Evolutionary conservation across 371 early-diverging fungal genomes (phyloP), one percentile per base, ranked within the genome.

Genomic region (Entomophthora muscae): DNA sequence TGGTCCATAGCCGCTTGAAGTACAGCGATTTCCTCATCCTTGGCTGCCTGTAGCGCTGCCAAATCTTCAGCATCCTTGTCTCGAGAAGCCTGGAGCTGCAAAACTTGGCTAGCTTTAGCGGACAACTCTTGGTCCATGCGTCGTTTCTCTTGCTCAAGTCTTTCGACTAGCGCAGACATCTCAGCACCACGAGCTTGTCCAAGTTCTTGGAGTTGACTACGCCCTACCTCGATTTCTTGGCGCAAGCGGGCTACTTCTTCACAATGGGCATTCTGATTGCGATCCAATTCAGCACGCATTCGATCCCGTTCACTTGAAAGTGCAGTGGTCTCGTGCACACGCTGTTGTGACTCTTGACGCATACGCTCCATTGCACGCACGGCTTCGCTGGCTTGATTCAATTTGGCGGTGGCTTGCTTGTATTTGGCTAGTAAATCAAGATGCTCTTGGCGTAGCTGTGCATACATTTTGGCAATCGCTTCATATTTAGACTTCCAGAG

Each of bases 1-100:
- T 97, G 94, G 73, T 95, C 97, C 81, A 97, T 81, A 32, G 90
- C 92, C n/a, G 89, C 85, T 73, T 93, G 92, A 29, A 93, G 75
- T 0, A 93, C 87, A 2, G 84, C 81, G 61, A 88, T 79, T 64
- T 96, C 97, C 64, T 93, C 94, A 65, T 93, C 91, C 71, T 90
- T 92, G 68, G 53, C 23, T 10, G 54, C 22, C 17, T 54, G 33
- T 3, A 63, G n/a, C 42, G 24, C 21, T 55, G 22, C 54, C 22
- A 10, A 63, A 63, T 53, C 54, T 53, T 10, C 53, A 21, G 13
- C 63, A 13, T 17, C 24, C 21, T 12, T 52, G 24, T 63, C 63
- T 2, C 23, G 24, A 13, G 23, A 13, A n/a, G 27, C 7, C 31
- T 63, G 63, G 7, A 63, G 31, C 52, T 63, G 30, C 63, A 63